Base-by-base conservation (phyloP, 202 grass and related monocot genomes). In the Bolboschoenoplectus hybrid region DNA sequence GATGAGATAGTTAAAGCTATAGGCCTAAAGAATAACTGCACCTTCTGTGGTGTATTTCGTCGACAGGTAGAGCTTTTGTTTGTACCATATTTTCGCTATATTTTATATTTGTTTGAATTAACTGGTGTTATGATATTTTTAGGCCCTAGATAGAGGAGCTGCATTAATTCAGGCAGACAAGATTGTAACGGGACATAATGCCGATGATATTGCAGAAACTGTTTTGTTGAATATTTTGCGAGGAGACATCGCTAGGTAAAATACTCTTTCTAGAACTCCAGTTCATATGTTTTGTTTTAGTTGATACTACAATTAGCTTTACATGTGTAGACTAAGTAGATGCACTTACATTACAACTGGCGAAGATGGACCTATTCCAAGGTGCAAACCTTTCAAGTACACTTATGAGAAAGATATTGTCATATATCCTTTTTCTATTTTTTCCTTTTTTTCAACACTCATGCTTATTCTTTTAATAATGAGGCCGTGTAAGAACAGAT, bases 401-500 rank as follows among this genome's bases (percentile, higher is more conserved):
- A 90, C 97, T n/a, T 99, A 99, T 20, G 97, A 99, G 83, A 98
- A 98, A 75, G 97, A 99, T 82, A 99, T 99, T 85, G 97, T 99
- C 84, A 96, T 99, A 99, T 99, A 98, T 98, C 97, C 93, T 95
- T 91, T 34, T 86, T 86, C 49, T 63, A 82, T 84, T 56, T 67
- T 78, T 75, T 71, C 53, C 5, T 68, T 68, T 8, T 45, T 55
- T 41, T 20, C 67, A n/a, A 39, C 66, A 50, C 41, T 64, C 2
- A 5, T 63, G 12, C 35, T 66, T 51, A 26, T 67, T 44, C 64
- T 56, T 14, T 64, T 50, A 14, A 56, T 69, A 50, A 67, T 78
- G 35, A 80, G 36, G 16, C 55, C 20, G 19, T 81, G 9, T 83
- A 79, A 51, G 58, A 78, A 46, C 14, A 14, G 53, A 51, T 74